phyloP scores from a whole-genome alignment of 1,139 yeast species.

The Citeromyces hawaiiensis region DNA sequence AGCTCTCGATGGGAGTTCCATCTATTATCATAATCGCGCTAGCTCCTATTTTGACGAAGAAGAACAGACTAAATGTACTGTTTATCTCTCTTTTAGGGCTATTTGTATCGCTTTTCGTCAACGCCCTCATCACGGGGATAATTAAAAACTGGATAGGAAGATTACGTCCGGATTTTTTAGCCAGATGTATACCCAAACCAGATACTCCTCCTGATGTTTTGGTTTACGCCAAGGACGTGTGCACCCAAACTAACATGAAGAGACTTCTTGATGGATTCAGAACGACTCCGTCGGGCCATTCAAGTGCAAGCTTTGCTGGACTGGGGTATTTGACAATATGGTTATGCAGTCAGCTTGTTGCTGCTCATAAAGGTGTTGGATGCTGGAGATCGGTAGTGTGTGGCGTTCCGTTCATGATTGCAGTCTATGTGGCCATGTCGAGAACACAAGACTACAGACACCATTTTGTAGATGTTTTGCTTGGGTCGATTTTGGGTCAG shows the following conservation, averaged over 20 bases:
- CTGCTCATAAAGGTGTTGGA: slow-evolving; percentile 19
- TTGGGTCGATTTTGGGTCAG: slow-evolving; percentile 43
- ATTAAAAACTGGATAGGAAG: slow-evolving; percentile 68
- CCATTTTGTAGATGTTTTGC: slow-evolving; percentile 52
- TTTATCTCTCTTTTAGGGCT: slow-evolving; percentile 43
- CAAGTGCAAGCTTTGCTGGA: slow-evolving; percentile 57
- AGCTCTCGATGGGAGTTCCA: slow-evolving; percentile 29
- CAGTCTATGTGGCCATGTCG: slow-evolving; percentile 41
- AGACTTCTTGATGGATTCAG: slow-evolving; percentile 53
- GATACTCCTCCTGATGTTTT: slow-evolving; percentile 22
- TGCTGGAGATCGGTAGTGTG: slow-evolving; percentile 21
- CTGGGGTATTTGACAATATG: slow-evolving; percentile 50
- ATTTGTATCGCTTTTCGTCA: slow-evolving; percentile 34
- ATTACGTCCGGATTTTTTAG: slow-evolving; percentile 70
- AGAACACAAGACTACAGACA: slow-evolving; percentile 69
- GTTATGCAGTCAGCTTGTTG: slow-evolving; percentile 43
- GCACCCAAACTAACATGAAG: slow-evolving; percentile 24
- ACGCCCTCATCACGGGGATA: slow-evolving; percentile 46
- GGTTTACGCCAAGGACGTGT: slow-evolving; percentile 37
- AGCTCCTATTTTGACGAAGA: slow-evolving; percentile 20
- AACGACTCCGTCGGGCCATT: slow-evolving; percentile 76
- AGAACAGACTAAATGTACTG: slow-evolving; percentile 25
- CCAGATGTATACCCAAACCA: slow-evolving; percentile 43
- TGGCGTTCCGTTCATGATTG: slow-evolving; percentile 23
- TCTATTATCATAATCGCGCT: slow-evolving; percentile 19